Evolutionary conservation across 2,329 filamentous ascomycete species (phyloP).

Genomic region (Exophiala sideris): DNA sequence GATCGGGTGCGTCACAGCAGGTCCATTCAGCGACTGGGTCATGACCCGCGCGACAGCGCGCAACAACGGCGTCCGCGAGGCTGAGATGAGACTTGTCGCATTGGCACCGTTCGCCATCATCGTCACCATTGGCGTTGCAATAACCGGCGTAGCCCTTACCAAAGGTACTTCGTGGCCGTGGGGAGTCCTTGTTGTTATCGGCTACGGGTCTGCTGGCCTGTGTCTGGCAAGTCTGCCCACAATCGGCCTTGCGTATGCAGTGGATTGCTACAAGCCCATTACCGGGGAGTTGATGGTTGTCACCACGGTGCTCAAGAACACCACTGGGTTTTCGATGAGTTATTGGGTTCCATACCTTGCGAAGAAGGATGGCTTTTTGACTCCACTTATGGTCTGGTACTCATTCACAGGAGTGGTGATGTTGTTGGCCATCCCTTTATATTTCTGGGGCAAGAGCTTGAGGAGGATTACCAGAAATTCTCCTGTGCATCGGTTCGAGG

Average conservation of each 20-base stretch:
- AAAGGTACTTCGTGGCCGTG: constrained; percentile 52
- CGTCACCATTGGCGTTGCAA: constrained; percentile 55
- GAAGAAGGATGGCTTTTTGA: too few relatives aligned
- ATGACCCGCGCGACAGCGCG: constrained; percentile 48
- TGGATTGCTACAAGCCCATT: constrained; percentile 63
- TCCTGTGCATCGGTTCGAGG: too few relatives aligned
- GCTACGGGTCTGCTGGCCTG: constrained; percentile 53
- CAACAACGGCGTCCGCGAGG: constrained; percentile 55
- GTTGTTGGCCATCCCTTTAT: too few relatives aligned
- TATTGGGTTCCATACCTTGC: too few relatives aligned
- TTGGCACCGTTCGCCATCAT: constrained; percentile 56
- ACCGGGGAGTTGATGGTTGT: constrained; percentile 57
- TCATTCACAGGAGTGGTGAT: too few relatives aligned
- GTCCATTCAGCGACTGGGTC: constrained; percentile 55
- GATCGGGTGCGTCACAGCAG: constrained; percentile 54
- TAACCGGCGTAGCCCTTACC: constrained; percentile 45
- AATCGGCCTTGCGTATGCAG: constrained; percentile 55
- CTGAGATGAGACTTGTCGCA: constrained; percentile 55
- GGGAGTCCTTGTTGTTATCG: constrained; percentile 55
- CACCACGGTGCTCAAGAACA: constrained; percentile 61
- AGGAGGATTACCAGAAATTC: too few relatives aligned
- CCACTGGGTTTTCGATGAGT: neutral
- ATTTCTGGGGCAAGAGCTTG: too few relatives aligned
- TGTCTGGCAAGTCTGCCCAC: constrained; percentile 58
- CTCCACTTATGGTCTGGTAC: too few relatives aligned